Percentiles rank a stretch among this genome's conserved stretches.
phyloP scores from a whole-genome alignment of 257 asterid genomes.

The Petrea volubilis region DNA sequence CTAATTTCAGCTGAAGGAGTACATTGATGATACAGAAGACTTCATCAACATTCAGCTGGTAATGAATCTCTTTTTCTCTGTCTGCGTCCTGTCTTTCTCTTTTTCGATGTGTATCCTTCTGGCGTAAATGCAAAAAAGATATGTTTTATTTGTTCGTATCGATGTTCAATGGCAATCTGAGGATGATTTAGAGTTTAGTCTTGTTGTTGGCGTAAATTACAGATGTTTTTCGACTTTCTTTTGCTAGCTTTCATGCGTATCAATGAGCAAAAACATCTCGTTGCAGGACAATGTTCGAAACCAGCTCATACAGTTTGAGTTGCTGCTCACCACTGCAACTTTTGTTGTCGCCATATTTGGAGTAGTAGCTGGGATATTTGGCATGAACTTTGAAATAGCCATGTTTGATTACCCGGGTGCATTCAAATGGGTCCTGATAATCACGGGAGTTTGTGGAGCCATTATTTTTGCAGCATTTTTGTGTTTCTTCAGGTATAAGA shows the following conservation, averaged over 20 bases:
- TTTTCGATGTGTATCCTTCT: not conserved
- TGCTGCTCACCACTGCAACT: slow-evolving; percentile 88
- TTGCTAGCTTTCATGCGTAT: not conserved
- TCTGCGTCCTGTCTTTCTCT: not conserved
- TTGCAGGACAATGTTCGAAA: slow-evolving; percentile 96
- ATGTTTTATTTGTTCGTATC: too few relatives aligned
- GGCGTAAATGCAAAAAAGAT: too few relatives aligned
- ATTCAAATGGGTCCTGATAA: slow-evolving; percentile 87
- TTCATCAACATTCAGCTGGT: slow-evolving; percentile 99
- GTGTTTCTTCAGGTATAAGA: slow-evolving; percentile 79
- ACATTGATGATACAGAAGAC: slow-evolving; percentile 95
- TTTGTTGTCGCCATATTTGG: slow-evolving; percentile 95
- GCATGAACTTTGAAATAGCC: slow-evolving; percentile 77
- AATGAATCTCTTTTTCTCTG: slow-evolving; percentile 15
- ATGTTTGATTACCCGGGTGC: slow-evolving; percentile 68
- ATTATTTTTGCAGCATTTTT: slow-evolving; percentile 64
- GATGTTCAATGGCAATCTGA: too few relatives aligned
- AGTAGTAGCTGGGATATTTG: slow-evolving; percentile 95
- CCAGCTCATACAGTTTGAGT: slow-evolving; percentile 96
- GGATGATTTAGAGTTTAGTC: too few relatives aligned
- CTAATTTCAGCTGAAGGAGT: slow-evolving; percentile 86
- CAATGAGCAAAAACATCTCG: not conserved
- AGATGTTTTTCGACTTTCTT: not conserved
- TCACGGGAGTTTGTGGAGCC: slow-evolving; percentile 71
- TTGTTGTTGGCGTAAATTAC: too few relatives aligned